A percentile compares a stretch with the other conserved stretches of the same genome.
Evolutionary conservation across 139 green algal species (phyloP).

Genomic region (Auxenochlorella pyrenoidosa): DNA sequence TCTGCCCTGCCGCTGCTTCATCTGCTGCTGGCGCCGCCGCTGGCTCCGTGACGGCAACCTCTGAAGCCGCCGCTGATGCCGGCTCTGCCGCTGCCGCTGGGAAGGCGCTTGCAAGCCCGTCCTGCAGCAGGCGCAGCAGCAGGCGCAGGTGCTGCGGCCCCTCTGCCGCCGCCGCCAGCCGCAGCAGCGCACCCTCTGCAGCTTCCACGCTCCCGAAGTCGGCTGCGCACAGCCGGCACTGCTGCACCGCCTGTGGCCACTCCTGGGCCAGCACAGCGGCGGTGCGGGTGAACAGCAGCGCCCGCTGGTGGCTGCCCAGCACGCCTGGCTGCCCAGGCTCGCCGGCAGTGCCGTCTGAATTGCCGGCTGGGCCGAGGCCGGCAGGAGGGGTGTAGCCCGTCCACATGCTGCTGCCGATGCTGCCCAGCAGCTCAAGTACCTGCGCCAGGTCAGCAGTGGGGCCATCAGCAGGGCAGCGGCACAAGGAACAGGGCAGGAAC

Average conservation of each 20-base stretch:
- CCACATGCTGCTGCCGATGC: conserved; percentile 40
- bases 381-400: conserved; percentile 23
- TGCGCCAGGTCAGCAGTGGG: neutral
- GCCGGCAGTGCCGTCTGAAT: too few relatives aligned
- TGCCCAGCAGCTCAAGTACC: conserved; percentile 44
- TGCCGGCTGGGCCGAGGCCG: neutral
- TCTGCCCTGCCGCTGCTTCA: neutral
- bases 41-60: neutral
- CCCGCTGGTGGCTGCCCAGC: conserved; percentile 1
- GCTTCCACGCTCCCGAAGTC: conserved; percentile 19
- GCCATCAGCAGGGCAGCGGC: neutral
- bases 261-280: conserved; percentile 1
- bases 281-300: conserved; percentile 25
- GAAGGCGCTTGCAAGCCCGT: neutral
- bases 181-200: conserved; percentile 10
- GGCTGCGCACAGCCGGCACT: conserved; percentile 3
- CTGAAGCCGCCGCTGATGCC: neutral
- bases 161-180: conserved; percentile 11
- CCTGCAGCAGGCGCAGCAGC: conserved; percentile 14
- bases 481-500: neutral
- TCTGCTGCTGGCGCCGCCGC: neutral
- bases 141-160: neutral
- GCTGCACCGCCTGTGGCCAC: conserved; percentile 30
- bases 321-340: neutral
- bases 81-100: neutral